phyloP scores from a whole-genome alignment of 2,329 filamentous ascomycete species.

The Alternaria sp. region DNA sequence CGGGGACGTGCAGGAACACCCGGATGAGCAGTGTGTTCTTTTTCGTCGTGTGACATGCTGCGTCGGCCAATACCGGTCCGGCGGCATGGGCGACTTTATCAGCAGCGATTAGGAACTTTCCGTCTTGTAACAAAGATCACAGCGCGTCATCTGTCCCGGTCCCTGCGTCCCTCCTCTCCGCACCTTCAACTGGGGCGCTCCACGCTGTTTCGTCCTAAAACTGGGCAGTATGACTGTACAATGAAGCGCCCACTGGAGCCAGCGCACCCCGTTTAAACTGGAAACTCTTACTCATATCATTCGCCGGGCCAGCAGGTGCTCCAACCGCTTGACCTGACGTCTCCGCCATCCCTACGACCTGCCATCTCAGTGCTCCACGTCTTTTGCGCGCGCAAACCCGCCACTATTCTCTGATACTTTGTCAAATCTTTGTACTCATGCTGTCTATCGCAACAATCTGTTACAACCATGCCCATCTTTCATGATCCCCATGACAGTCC shows the following conservation, averaged over 20 bases:
- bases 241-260: slow-evolving; percentile 41
- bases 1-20: slow-evolving; percentile 6
- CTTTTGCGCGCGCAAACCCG: slow-evolving; percentile 10
- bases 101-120: slow-evolving; percentile 33
- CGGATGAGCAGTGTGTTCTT: slow-evolving; percentile 6
- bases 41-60: slow-evolving; percentile 33
- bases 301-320: slow-evolving; percentile 42
- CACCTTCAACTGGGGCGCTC: slow-evolving; percentile 23
- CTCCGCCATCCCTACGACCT: slow-evolving; percentile 28
- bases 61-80: slow-evolving; percentile 21
- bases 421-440: slow-evolving; percentile 31
- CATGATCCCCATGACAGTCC: slow-evolving; percentile 45
- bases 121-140: slow-evolving; percentile 28
- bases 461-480: slow-evolving; percentile 48
- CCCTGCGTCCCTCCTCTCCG: slow-evolving; percentile 30
- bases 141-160: slow-evolving; percentile 37
- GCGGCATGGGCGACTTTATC: slow-evolving; percentile 32
- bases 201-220: slow-evolving; percentile 30
- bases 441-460: slow-evolving; percentile 19
- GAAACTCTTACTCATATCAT: slow-evolving; percentile 37
- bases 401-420: slow-evolving; percentile 10
- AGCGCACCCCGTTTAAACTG: slow-evolving; percentile 38
- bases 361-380: slow-evolving; percentile 30
- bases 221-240: slow-evolving; percentile 20
- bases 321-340: slow-evolving; percentile 36